Conservation (phyloP, 108 stramenopile species). For the Cyclotella kingstonii region DNA sequence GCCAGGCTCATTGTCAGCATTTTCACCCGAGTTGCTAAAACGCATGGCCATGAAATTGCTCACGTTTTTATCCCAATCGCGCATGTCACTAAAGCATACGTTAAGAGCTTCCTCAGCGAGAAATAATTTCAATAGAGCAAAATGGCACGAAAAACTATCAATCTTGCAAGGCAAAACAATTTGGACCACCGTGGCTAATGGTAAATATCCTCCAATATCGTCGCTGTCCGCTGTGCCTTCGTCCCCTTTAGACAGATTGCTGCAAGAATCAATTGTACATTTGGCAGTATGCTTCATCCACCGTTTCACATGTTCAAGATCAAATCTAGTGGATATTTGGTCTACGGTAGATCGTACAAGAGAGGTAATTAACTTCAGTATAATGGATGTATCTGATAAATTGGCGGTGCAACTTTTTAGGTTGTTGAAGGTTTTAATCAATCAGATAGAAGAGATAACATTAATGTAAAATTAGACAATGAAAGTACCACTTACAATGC, state of each 20-base stretch:
- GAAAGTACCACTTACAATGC: constrained; percentile 1
- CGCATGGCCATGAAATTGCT: constrained; percentile 6
- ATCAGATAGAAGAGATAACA: background rate
- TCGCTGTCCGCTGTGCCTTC: constrained; percentile 29
- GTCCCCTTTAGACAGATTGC: constrained; percentile 20
- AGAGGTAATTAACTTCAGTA: constrained; percentile 17
- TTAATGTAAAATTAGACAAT: background rate
- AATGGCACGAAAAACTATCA: constrained; percentile 11
- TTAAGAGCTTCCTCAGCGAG: constrained; percentile 19
- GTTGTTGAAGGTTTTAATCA: background rate
- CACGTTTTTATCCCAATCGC: constrained; percentile 17
- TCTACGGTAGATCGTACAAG: constrained; percentile 14
- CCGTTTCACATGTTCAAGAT: constrained; percentile 6
- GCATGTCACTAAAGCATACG: constrained; percentile 11
- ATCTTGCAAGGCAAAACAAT: constrained; percentile 7
- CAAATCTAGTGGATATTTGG: constrained; percentile 22
- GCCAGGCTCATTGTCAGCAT: background rate
- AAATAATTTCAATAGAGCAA: constrained; percentile 12
- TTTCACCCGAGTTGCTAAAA: constrained; percentile 1
- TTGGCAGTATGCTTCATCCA: constrained; percentile 25
- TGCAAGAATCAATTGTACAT: constrained; percentile 25
- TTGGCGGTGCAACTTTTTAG: background rate
- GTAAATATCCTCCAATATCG: constrained; percentile 26
- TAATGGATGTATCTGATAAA: constrained; percentile 3
- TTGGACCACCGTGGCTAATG: constrained; percentile 23